Evolutionary conservation across 805 yeast species (phyloP).

Genomic region (Cyberlindnera amylophila): DNA sequence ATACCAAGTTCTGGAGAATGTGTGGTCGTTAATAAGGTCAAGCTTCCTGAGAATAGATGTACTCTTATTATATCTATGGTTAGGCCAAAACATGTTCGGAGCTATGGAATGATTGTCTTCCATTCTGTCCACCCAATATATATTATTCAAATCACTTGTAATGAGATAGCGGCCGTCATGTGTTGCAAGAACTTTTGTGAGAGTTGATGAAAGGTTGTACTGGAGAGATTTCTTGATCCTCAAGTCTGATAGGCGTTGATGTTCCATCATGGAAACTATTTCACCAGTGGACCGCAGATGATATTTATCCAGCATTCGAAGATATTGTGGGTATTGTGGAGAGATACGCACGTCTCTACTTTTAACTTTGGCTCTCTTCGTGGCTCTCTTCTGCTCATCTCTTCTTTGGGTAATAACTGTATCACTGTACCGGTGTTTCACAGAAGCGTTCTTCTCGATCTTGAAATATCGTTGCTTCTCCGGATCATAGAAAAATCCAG

Average conservation of each 20-base stretch:
- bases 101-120: not conserved
- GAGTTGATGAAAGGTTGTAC: conserved; percentile 5
- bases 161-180: not conserved
- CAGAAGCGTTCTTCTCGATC: conserved; percentile 16
- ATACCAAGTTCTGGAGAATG: conserved; percentile 19
- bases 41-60: conserved; percentile 12
- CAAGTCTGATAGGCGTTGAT: not conserved
- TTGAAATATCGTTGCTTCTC: conserved; percentile 27
- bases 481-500: conserved; percentile 26
- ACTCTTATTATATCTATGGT: conserved; percentile 10
- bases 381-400: conserved; percentile 10
- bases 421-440: conserved; percentile 15
- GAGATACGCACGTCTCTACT: not conserved
- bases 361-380: conserved; percentile 8
- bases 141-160: conserved; percentile 12
- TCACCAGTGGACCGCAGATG: not conserved
- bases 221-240: not conserved
- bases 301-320: not conserved
- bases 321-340: conserved; percentile 6
- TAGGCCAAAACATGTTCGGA: too few species aligned
- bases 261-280: not conserved
- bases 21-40: not conserved
- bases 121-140: conserved; percentile 2
- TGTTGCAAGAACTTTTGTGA: not conserved
- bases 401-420: conserved; percentile 11